Percentiles rank a stretch among this genome's conserved stretches.
Conservation (phyloP, 306 rosid genomes). For the Carpinus fangiana region DNA sequence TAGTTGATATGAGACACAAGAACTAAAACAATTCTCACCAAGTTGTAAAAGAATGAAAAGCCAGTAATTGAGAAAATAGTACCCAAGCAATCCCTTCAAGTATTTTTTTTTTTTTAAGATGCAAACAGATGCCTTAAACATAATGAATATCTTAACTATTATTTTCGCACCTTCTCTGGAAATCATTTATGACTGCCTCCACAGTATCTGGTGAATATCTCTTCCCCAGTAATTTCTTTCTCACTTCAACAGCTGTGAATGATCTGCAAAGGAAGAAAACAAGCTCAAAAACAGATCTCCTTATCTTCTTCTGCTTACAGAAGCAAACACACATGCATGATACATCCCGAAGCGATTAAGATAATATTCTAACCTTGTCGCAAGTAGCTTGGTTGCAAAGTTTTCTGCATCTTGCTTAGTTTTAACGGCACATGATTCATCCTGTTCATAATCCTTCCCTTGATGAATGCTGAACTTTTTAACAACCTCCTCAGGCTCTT, state of each 20-base stretch:
- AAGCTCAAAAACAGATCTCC: conserved; percentile 8
- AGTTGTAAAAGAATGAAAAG: not conserved
- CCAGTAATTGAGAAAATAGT: not conserved
- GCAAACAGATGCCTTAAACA: conserved; percentile 11
- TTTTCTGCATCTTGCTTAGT: conserved; percentile 55
- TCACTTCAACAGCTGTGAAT: conserved; percentile 70
- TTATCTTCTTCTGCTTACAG: conserved; percentile 3
- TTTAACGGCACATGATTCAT: conserved; percentile 32
- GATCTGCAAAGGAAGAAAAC: conserved; percentile 51
- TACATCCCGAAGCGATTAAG: not conserved
- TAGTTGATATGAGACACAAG: not conserved
- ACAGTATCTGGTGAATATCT: conserved; percentile 49
- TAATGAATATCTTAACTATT: conserved; percentile 6
- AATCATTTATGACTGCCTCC: conserved; percentile 63
- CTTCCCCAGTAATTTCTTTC: conserved; percentile 69
- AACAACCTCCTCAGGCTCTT: conserved; percentile 43
- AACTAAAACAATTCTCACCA: not conserved
- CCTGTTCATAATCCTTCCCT: conserved; percentile 34
- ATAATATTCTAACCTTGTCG: conserved; percentile 54
- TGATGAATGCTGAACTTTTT: conserved; percentile 42
- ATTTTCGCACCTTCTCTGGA: conserved; percentile 58
- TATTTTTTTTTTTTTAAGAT: not conserved
- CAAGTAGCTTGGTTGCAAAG: conserved; percentile 66
- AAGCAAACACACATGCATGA: conserved; percentile 1
- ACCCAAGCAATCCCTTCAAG: not conserved